Evolutionary conservation across 2,329 filamentous ascomycete species (phyloP), one percentile per base, ranked within the genome.

Genomic region (Aspergillus sclerotialis): DNA sequence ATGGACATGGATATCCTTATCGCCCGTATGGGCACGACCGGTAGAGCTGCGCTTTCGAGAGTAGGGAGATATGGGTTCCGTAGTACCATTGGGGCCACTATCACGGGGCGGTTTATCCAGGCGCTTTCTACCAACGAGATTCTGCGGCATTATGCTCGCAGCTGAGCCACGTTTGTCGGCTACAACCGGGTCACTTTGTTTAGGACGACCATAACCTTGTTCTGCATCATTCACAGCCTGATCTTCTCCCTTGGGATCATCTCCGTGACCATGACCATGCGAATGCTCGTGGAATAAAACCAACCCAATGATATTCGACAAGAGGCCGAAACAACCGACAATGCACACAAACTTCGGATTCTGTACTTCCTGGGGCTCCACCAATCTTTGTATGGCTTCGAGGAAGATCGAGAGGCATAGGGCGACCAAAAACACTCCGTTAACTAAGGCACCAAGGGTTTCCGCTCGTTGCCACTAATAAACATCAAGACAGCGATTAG

Each of bases 381-480:
- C 75, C 49, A 98, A 84, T 54, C 92, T 83, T 52, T 89, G 87
- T 40, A 95, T 76, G 11, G 92, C 92, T 64, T 98, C 92, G 51
- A 98, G 80, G 54, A 96, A 84, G 62, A 98, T 98, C 32, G 90
- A 93, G 37, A 98, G 73, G 66, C 92, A 98, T 7, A 98, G 76
- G 6, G 92, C 92, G 55, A 98, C 92, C 28, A 98, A 73, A 68
- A 98, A 98, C 29, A 96, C 90, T 47, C 92, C 92, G 54, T 98
- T 98, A 65, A 96, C 86, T 50, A 96, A 81, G 30, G 92, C 92
- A 54, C 92, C 92, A 5, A 98, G 74, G 8, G 94, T 96, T 70
- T 98, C 92, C 23, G 92, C 92, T 49, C 92, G 86, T 70, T 96
- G 83, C 85, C 89, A 98, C 84, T 90, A 50, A 11, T 12, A 5